Conservation (phyloP, 441 rosid species). For the Raphanus hybrid region DNA sequence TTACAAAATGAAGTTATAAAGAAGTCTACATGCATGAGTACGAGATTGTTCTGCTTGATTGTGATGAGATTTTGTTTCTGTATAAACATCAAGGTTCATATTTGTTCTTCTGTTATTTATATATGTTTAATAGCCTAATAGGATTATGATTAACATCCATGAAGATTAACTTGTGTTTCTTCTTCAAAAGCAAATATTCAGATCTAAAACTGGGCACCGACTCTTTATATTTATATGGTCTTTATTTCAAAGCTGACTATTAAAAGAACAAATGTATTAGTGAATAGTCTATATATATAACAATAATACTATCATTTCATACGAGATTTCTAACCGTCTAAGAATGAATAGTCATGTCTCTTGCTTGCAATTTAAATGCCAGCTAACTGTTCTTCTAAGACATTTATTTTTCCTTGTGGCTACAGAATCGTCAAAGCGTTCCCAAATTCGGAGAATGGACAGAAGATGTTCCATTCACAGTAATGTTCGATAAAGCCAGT, state of each 20-base stretch:
- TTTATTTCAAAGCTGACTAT: background rate
- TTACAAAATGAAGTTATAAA: background rate
- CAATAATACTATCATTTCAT: background rate
- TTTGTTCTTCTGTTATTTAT: background rate
- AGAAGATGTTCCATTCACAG: constrained; percentile 32
- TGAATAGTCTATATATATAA: background rate
- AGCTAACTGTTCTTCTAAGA: background rate
- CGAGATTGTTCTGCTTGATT: background rate
- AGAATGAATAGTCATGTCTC: background rate
- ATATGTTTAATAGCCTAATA: background rate
- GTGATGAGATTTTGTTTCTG: background rate
- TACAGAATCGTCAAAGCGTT: constrained; percentile 29
- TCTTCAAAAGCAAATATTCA: background rate
- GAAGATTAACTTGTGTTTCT: background rate
- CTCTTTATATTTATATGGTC: background rate
- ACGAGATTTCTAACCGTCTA: background rate
- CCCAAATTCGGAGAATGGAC: constrained; percentile 44
- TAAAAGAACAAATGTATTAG: background rate
- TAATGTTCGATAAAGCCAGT: constrained; percentile 39
- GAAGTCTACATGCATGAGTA: background rate
- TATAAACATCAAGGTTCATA: background rate
- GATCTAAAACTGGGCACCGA: background rate
- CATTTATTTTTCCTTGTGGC: background rate
- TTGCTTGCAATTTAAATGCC: background rate
- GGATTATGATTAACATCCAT: background rate